These are phyloP conservation scores for Podaxis sp. DNA, from an alignment of 768 basidiomycete species.

Conservation along the genomic window DNA sequence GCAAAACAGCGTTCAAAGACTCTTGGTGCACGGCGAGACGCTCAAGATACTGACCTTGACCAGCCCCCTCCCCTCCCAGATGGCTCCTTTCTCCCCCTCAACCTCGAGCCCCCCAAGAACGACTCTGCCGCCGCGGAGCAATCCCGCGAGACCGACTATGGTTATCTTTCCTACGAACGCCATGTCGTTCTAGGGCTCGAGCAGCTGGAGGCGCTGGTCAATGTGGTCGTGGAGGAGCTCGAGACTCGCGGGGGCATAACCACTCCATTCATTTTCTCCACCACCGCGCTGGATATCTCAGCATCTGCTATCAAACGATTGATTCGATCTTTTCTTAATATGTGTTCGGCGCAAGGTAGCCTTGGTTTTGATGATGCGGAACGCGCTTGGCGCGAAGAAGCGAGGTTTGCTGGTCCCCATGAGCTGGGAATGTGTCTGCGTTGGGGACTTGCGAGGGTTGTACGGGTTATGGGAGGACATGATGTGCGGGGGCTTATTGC, in stretches of 20 bases:
- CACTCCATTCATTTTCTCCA: constrained; percentile 90
- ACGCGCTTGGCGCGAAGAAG: constrained; percentile 70
- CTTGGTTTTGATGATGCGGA: constrained; percentile 40
- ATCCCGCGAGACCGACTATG: constrained; percentile 49
- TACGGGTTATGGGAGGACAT: constrained; percentile 62
- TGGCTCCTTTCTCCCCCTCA: constrained; percentile 49
- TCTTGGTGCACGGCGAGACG: constrained; percentile 32
- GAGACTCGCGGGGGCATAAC: constrained; percentile 72
- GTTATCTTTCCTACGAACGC: constrained; percentile 68
- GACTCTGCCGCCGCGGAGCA: constrained; percentile 30
- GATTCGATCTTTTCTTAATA: constrained; percentile 75
- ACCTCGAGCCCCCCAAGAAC: constrained; percentile 41
- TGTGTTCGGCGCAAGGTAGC: constrained; percentile 35
- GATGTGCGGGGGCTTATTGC: constrained; percentile 81
- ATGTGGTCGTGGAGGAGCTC: constrained; percentile 65
- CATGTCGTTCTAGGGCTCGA: constrained; percentile 77
- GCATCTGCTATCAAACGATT: constrained; percentile 70
- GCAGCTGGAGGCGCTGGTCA: constrained; percentile 68
- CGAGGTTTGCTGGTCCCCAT: constrained; percentile 77
- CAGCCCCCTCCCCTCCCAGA: constrained; percentile 35
- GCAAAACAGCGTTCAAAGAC: constrained; percentile 37
- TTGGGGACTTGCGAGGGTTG: constrained; percentile 84
- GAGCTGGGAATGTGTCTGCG: constrained; percentile 90
- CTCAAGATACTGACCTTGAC: constrained; percentile 25
- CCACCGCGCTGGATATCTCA: constrained; percentile 81